Percentiles rank a stretch among this genome's conserved stretches.
These are phyloP conservation scores for Neurospora sp. DNA, from an alignment of 495 filamentous ascomycete species.

Conservation along the genomic window DNA sequence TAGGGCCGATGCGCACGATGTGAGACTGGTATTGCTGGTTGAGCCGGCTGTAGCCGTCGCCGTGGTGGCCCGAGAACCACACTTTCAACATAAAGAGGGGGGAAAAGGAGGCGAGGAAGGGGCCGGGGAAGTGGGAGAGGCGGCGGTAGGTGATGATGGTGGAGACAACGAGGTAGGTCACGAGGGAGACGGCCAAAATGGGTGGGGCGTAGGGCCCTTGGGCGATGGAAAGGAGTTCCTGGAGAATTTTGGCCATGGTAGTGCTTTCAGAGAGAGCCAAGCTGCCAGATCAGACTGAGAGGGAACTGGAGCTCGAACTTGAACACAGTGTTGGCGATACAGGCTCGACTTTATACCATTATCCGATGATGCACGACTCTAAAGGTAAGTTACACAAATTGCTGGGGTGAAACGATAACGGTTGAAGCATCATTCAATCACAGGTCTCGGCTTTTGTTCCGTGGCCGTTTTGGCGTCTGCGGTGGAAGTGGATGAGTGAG, in stretches of 20 bases:
- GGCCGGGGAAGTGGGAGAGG: conserved; percentile 16
- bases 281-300: neutral
- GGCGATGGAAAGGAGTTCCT: neutral
- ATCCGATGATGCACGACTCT: neutral
- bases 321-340: neutral
- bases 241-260: neutral
- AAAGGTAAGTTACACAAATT: neutral
- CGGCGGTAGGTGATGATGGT: conserved; percentile 13
- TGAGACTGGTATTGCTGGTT: neutral
- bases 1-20: conserved; percentile 28
- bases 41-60: neutral
- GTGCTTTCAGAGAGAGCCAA: neutral
- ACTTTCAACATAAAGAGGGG: conserved; percentile 11
- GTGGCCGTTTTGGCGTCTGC: neutral
- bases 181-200: neutral
- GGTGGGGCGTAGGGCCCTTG: neutral
- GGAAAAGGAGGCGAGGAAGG: conserved; percentile 12
- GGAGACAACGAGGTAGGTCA: neutral
- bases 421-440: neutral
- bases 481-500: neutral
- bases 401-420: neutral
- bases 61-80: neutral
- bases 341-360: neutral
- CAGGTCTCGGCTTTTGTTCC: neutral
- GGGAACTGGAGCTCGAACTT: neutral